Evolutionary conservation across 768 basidiomycete species (phyloP).

Genomic region (Trichaptum fuscoviolaceum): DNA sequence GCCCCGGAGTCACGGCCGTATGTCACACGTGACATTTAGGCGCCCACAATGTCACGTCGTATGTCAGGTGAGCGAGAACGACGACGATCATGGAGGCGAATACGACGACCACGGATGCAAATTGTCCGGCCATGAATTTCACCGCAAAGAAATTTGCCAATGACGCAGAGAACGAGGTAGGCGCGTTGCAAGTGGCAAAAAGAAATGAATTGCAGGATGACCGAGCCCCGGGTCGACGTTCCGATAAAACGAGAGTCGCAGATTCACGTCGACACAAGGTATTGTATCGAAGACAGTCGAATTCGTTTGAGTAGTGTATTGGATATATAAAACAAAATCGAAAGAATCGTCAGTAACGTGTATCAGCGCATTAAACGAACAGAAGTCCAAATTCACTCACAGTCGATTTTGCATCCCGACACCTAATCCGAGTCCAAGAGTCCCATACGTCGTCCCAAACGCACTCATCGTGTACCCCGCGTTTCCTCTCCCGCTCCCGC

Average conservation of each 20-base stretch:
- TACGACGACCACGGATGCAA: neutral
- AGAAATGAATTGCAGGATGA: neutral
- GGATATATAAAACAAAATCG: neutral
- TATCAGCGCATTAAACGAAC: neutral
- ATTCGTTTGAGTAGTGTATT: neutral
- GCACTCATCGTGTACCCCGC: neutral
- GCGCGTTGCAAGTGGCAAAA: neutral
- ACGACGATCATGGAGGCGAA: neutral
- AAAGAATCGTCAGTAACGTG: neutral
- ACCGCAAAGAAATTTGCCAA: neutral
- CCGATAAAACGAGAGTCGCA: neutral
- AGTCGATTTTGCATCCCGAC: neutral
- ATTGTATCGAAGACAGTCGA: neutral
- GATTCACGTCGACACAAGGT: neutral
- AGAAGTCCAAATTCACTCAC: neutral
- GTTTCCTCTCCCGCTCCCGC: neutral
- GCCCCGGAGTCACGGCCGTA: neutral
- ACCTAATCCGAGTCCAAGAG: neutral
- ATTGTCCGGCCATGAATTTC: neutral
- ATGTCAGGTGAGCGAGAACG: neutral
- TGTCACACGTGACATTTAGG: neutral
- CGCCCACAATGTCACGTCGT: neutral
- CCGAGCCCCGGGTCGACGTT: neutral
- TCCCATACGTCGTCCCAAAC: neutral
- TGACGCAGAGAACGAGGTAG: too few species aligned